phyloP scores from a whole-genome alignment of 352 stramenopile species.

The Phytophthora megakarya region DNA sequence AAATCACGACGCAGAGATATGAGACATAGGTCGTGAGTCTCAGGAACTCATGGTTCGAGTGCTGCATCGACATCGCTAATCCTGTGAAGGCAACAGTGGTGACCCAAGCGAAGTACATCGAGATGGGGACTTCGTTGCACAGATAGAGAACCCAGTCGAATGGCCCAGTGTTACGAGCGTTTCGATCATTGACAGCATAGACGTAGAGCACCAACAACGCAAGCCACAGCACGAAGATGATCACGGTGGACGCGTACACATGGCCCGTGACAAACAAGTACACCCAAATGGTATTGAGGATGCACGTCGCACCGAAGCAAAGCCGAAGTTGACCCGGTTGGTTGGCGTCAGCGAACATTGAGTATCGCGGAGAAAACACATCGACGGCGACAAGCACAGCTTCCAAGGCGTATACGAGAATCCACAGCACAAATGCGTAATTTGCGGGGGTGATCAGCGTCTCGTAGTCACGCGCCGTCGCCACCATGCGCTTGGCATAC shows the following conservation, averaged over 20 bases:
- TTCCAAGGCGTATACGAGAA: conserved; percentile 72
- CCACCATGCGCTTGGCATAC: conserved; percentile 63
- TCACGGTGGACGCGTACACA: conserved; percentile 55
- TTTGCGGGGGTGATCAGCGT: conserved; percentile 72
- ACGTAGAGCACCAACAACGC: conserved; percentile 77
- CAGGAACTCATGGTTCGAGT: conserved; percentile 54
- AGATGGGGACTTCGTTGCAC: conserved; percentile 77
- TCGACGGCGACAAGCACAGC: conserved; percentile 66
- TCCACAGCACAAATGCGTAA: conserved; percentile 70
- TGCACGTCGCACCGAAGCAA: conserved; percentile 68
- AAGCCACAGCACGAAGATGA: conserved; percentile 76
- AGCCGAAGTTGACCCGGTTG: conserved; percentile 63
- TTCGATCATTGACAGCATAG: conserved; percentile 80
- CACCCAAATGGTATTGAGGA: conserved; percentile 73
- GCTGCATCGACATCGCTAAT: conserved; percentile 71
- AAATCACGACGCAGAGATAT: conserved; percentile 60
- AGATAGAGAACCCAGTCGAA: conserved; percentile 76
- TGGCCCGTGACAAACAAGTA: conserved; percentile 61
- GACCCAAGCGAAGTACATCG: conserved; percentile 83
- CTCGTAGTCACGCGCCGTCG: conserved; percentile 60
- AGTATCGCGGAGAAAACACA: conserved; percentile 64
- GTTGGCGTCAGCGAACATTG: conserved; percentile 74
- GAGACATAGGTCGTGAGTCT: conserved; percentile 65
- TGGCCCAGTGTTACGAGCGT: conserved; percentile 37
- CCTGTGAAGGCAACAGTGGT: conserved; percentile 69